A percentile compares a stretch with the other conserved stretches of the same genome.
phyloP scores from a whole-genome alignment of 2,329 filamentous ascomycete genomes.

The Fusarium duplospermum region DNA sequence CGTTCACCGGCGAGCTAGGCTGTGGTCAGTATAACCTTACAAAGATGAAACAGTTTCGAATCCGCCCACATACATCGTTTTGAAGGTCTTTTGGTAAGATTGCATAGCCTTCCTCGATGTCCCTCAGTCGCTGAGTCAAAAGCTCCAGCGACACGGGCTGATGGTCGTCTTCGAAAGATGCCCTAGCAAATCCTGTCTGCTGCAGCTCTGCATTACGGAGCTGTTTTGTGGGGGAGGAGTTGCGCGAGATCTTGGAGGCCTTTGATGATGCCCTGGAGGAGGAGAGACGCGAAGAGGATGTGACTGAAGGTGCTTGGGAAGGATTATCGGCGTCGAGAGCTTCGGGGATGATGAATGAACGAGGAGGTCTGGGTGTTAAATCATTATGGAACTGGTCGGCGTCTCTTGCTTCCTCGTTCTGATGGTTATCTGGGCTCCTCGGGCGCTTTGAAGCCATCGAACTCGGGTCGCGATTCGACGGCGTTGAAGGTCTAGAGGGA shows the following conservation, averaged over 20 bases:
- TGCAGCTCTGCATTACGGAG: slow-evolving; percentile 4
- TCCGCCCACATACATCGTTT: background rate
- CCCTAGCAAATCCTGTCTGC: slow-evolving; percentile 2
- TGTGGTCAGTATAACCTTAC: background rate
- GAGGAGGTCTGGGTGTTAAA: background rate
- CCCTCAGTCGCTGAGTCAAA: background rate
- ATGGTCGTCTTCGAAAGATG: background rate
- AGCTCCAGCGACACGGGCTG: background rate
- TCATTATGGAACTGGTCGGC: background rate
- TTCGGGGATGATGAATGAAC: background rate
- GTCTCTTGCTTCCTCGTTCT: background rate
- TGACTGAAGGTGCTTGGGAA: slow-evolving; percentile 1
- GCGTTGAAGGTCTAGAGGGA: background rate
- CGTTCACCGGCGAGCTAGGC: background rate
- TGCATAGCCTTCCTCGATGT: background rate
- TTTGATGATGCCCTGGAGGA: slow-evolving; percentile 4
- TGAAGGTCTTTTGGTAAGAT: slow-evolving; percentile 2
- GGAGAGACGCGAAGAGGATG: background rate
- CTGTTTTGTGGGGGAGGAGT: slow-evolving; percentile 1
- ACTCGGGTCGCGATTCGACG: background rate
- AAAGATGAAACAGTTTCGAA: too few species aligned
- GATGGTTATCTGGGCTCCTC: background rate
- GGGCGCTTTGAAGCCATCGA: background rate
- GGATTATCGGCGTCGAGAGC: background rate
- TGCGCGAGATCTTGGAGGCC: slow-evolving; percentile 6